Base-by-base conservation (phyloP, 495 filamentous ascomycete genomes). In the Penicillium lividum region DNA sequence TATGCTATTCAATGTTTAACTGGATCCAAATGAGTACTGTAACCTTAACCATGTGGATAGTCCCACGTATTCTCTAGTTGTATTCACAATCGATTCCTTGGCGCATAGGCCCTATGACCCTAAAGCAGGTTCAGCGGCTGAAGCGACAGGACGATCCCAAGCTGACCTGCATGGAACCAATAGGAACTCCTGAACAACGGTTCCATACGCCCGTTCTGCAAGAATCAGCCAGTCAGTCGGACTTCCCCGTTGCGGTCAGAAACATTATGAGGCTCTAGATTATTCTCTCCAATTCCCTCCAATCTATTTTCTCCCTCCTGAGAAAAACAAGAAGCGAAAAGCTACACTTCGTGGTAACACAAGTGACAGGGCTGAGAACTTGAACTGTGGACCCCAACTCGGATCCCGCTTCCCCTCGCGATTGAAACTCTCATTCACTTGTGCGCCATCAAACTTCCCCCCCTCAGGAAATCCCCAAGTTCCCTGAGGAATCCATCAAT, bases 1-100 rank as follows among this genome's bases (percentile, higher is more conserved):
- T 46, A 27, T 33, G 42, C 18, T 55, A 47, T 46, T 55, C 53
- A 27, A 46, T 34, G 31, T 55, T 16, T 15, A 22, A 40, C 38
- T 40, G 38, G 38, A 15, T 36, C 33, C 33, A 33, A 8, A 36
- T 11, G 7, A 9, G 33, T 33, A 33, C 31, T 33, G 31, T 36
- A 36, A 11, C 30, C 30, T 7, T 38, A 16, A 15, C 13, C 38
- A 16, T 4, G 13, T 40, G 38, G 6, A 40, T 40, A 16, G 6
- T 40, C 38, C 15, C 13, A 40, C 15, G 13, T 40, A 28, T 50
- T 15, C 47, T 34, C 28, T 4, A 40, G 38, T 22, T 50, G 22
- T 11, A 50, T 50, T 50, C 28, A 4, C 28, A 50, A 50, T 15
- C 30, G 4, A 47, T 31, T 28, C 11, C 47, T 16, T 50, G 28